Percentiles rank a stretch among this genome's conserved stretches.
Evolutionary conservation across 257 asterid genomes (phyloP).

Genomic region (Avicennia marina): DNA sequence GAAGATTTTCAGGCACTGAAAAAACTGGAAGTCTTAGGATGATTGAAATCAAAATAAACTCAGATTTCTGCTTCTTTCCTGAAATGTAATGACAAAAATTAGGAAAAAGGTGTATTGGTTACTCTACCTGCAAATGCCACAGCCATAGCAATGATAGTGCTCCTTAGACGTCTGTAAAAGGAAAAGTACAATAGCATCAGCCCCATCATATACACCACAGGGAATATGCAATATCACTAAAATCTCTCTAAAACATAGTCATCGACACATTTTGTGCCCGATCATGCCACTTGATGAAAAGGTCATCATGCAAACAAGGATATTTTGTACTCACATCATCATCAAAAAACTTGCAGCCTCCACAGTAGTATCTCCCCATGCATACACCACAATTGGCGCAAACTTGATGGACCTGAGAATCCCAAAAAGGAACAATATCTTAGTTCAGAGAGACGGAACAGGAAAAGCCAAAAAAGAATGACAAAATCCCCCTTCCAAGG

Average conservation of each 20-base stretch:
- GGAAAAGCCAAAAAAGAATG: too few species aligned
- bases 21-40: too few species aligned
- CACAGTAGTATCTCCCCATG: conserved; percentile 80
- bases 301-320: too few species aligned
- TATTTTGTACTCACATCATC: conserved; percentile 60
- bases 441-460: too few species aligned
- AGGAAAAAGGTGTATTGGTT: not conserved
- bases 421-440: conserved; percentile 3
- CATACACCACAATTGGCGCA: conserved; percentile 80
- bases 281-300: too few species aligned
- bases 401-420: conserved; percentile 57
- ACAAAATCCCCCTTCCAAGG: too few species aligned
- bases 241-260: too few species aligned
- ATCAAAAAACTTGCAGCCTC: conserved; percentile 77
- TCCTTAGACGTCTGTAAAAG: conserved; percentile 64
- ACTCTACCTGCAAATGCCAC: conserved; percentile 88
- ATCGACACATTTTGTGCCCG: too few species aligned
- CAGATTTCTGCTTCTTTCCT: not conserved
- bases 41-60: too few species aligned
- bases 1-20: too few species aligned
- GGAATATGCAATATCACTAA: too few species aligned
- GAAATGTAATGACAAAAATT: not conserved
- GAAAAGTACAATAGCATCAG: conserved; percentile 2
- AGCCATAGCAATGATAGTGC: conserved; percentile 78
- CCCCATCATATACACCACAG: not conserved